Conservation (phyloP, 108 stramenopile species). For the Stephanodiscus minutulus region DNA sequence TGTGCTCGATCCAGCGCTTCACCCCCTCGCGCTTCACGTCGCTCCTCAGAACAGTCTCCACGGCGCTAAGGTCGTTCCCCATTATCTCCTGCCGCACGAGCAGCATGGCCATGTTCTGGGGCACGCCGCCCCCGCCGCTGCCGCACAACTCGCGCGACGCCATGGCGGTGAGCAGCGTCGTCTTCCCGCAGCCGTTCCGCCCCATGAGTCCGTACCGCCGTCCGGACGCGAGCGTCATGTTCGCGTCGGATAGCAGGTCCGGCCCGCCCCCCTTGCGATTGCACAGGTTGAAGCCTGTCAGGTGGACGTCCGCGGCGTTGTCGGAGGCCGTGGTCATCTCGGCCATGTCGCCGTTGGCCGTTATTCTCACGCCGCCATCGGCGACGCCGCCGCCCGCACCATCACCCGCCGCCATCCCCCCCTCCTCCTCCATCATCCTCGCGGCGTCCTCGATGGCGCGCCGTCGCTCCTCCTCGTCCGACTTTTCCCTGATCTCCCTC, state of each 20-base stretch:
- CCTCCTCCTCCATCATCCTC: conserved; percentile 51
- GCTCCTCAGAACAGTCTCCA: conserved; percentile 70
- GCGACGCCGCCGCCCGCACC: too few relatives aligned
- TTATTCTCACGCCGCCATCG: background rate
- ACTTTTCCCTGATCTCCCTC: conserved; percentile 54
- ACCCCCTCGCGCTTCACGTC: conserved; percentile 73
- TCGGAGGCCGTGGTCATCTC: conserved; percentile 44
- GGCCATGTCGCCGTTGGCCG: conserved; percentile 16
- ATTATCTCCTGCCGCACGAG: conserved; percentile 78
- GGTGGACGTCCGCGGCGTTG: conserved; percentile 59
- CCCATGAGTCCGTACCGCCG: conserved; percentile 90
- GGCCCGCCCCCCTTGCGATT: conserved; percentile 64
- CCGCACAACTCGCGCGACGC: conserved; percentile 34
- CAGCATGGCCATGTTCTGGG: conserved; percentile 69
- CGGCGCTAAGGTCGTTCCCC: conserved; percentile 61
- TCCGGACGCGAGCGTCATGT: conserved; percentile 64
- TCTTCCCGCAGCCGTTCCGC: conserved; percentile 88
- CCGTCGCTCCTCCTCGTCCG: conserved; percentile 64
- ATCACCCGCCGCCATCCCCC: background rate
- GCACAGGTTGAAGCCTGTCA: conserved; percentile 53
- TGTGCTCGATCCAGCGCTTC: conserved; percentile 56
- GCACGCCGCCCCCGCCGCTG: conserved; percentile 43
- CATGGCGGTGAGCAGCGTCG: conserved; percentile 55
- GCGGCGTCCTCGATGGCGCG: conserved; percentile 66
- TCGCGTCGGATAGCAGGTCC: conserved; percentile 70